Percentiles rank a stretch among this genome's conserved stretches.
Evolutionary conservation across 2,329 filamentous ascomycete species (phyloP).

Genomic region (Penicillium rolfsii): DNA sequence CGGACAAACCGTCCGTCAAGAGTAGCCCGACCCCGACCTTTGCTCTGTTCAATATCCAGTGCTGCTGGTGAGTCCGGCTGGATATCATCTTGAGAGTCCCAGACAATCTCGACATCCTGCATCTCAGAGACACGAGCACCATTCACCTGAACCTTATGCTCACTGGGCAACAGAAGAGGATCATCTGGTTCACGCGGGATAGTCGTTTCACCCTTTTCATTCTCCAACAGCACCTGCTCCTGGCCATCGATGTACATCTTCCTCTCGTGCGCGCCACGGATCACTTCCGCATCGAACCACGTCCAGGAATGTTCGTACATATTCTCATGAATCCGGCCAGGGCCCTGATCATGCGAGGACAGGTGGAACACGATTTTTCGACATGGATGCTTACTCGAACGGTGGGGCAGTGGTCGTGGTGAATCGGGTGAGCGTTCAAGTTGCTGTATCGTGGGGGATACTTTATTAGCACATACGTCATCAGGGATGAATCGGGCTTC

Average conservation of each 20-base stretch:
- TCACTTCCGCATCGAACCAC: constrained; percentile 45
- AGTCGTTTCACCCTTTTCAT: constrained; percentile 17
- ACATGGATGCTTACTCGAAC: constrained; percentile 39
- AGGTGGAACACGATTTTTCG: constrained; percentile 45
- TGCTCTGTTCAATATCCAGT: constrained; percentile 31
- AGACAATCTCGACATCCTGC: constrained; percentile 36
- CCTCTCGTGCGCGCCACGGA: constrained; percentile 30
- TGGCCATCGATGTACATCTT: constrained; percentile 24
- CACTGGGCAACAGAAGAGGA: constrained; percentile 35
- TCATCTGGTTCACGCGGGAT: constrained; percentile 28
- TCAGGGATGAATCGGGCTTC: neutral
- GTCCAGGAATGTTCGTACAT: constrained; percentile 40
- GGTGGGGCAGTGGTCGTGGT: constrained; percentile 37
- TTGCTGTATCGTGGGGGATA: constrained; percentile 11
- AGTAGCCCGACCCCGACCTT: constrained; percentile 42
- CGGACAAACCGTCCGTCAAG: constrained; percentile 42
- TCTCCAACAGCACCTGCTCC: constrained; percentile 22
- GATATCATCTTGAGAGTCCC: constrained; percentile 42
- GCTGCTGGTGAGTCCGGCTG: constrained; percentile 38
- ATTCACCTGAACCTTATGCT: constrained; percentile 39
- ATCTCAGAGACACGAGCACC: constrained; percentile 23
- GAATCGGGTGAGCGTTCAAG: constrained; percentile 18
- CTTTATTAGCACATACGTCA: constrained; percentile 17
- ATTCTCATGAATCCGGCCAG: constrained; percentile 21
- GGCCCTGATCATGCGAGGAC: constrained; percentile 43